Percentiles rank a stretch among this genome's conserved stretches.
Conservation (phyloP, 352 stramenopile species). For the Thalassiosira hispida region DNA sequence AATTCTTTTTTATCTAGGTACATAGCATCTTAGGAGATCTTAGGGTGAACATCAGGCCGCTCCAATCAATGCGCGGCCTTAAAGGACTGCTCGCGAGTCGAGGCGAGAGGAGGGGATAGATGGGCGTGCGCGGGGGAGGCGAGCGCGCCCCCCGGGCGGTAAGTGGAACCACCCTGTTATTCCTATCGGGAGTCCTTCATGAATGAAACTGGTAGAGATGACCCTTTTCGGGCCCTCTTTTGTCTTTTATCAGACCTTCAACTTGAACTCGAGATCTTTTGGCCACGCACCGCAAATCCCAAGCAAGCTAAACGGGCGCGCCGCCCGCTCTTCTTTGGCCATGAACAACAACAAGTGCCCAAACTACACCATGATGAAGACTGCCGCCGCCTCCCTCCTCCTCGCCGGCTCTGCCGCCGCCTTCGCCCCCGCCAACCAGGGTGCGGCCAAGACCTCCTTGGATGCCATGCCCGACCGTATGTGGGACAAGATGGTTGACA, state of each 20-base stretch:
- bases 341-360: not conserved
- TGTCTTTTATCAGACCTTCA: not conserved
- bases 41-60: too few species aligned
- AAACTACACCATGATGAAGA: conserved; percentile 49
- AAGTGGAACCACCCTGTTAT: conserved; percentile 1
- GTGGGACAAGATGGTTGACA: conserved; percentile 85
- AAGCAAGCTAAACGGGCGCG: too few species aligned
- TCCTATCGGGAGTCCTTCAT: too few species aligned
- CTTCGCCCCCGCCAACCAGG: conserved; percentile 66
- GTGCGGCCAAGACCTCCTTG: conserved; percentile 53
- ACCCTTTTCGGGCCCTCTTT: not conserved
- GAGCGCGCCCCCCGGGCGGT: too few species aligned
- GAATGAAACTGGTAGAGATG: too few species aligned
- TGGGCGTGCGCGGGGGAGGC: too few species aligned
- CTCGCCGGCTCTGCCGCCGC: conserved; percentile 58
- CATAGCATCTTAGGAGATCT: too few species aligned
- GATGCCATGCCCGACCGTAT: conserved; percentile 76
- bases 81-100: too few species aligned
- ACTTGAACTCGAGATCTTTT: conserved; percentile 9
- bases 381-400: conserved; percentile 49
- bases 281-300: conserved; percentile 4
- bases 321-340: too few species aligned
- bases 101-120: too few species aligned
- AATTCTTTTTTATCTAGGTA: too few species aligned
- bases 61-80: too few species aligned